Percentiles rank a stretch among this genome's conserved stretches.
phyloP scores from a whole-genome alignment of 495 filamentous ascomycete species.

The Hypoxylon perforatum region DNA sequence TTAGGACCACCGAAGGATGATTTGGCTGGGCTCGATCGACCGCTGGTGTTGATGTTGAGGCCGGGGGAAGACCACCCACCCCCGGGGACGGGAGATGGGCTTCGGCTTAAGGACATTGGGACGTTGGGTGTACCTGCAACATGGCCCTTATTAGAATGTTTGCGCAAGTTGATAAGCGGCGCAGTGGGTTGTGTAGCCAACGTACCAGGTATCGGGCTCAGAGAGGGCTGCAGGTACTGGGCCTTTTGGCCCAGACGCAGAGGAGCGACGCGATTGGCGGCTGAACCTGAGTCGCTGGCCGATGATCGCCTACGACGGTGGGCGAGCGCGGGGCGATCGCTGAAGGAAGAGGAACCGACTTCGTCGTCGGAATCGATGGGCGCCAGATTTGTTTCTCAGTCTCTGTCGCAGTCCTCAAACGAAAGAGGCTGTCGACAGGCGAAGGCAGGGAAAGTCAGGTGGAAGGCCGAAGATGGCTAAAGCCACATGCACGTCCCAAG shows the following conservation, averaged over 20 bases:
- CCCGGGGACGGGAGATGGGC: constrained; percentile 81
- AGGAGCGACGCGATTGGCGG: constrained; percentile 41
- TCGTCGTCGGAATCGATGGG: constrained; percentile 48
- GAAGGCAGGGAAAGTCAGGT: constrained; percentile 19
- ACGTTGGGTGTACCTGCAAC: constrained; percentile 56
- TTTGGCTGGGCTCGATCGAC: constrained; percentile 71
- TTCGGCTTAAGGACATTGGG: constrained; percentile 84
- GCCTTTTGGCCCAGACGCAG: constrained; percentile 52
- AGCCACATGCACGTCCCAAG: constrained; percentile 30
- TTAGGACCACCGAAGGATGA: constrained; percentile 58
- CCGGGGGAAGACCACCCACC: constrained; percentile 91
- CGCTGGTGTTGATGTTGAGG: constrained; percentile 73
- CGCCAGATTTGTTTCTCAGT: constrained; percentile 50
- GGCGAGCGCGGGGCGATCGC: constrained; percentile 51
- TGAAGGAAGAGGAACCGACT: constrained; percentile 55
- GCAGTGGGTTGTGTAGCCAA: constrained; percentile 24
- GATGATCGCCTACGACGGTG: constrained; percentile 58
- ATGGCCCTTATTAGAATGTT: constrained; percentile 21
- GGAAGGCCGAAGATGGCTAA: constrained; percentile 35
- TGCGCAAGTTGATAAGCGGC: constrained; percentile 11
- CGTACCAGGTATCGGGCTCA: constrained; percentile 58
- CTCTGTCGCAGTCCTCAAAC: constrained; percentile 34
- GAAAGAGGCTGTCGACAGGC: constrained; percentile 35
- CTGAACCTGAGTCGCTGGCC: constrained; percentile 46
- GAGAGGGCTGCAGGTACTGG: constrained; percentile 48